phyloP scores from a whole-genome alignment of 495 filamentous ascomycete species.

The Penicillium ucsense region DNA sequence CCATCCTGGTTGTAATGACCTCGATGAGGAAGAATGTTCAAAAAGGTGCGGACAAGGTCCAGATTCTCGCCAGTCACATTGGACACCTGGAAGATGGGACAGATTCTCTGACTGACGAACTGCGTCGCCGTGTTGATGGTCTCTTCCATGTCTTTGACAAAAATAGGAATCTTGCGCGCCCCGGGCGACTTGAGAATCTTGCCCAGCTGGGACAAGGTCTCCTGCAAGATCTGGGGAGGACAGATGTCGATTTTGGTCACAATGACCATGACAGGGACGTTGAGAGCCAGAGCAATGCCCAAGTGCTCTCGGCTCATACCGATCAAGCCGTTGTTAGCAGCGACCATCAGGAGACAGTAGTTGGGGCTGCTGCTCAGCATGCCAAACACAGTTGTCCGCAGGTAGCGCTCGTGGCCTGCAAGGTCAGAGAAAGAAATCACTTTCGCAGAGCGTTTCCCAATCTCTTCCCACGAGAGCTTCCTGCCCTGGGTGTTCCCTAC shows the following conservation, averaged over 20 bases:
- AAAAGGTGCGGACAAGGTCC: conserved; percentile 72
- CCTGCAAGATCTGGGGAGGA: conserved; percentile 86
- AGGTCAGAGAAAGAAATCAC: conserved; percentile 95
- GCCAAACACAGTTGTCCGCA: conserved; percentile 94
- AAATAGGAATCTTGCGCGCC: conserved; percentile 93
- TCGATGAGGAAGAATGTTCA: conserved; percentile 93
- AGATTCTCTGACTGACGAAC: conserved; percentile 91
- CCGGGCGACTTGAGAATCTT: conserved; percentile 90
- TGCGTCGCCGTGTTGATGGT: conserved; percentile 93
- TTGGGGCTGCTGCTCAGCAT: conserved; percentile 91
- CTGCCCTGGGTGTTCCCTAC: conserved; percentile 74
- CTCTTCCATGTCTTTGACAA: conserved; percentile 83
- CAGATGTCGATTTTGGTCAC: conserved; percentile 99
- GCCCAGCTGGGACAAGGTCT: conserved; percentile 85
- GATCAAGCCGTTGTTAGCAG: conserved; percentile 93
- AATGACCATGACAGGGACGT: conserved; percentile 96
- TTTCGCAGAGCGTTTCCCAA: conserved; percentile 88
- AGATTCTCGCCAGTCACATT: conserved; percentile 91
- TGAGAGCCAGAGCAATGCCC: conserved; percentile 87
- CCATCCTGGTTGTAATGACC: conserved; percentile 84
- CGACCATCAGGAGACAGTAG: conserved; percentile 97
- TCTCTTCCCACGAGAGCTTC: conserved; percentile 94
- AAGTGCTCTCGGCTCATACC: conserved; percentile 98
- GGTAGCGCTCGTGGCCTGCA: conserved; percentile 89
- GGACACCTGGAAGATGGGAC: conserved; percentile 95